phyloP scores from a whole-genome alignment of 352 stramenopile species.

The Pythium insidiosum region DNA sequence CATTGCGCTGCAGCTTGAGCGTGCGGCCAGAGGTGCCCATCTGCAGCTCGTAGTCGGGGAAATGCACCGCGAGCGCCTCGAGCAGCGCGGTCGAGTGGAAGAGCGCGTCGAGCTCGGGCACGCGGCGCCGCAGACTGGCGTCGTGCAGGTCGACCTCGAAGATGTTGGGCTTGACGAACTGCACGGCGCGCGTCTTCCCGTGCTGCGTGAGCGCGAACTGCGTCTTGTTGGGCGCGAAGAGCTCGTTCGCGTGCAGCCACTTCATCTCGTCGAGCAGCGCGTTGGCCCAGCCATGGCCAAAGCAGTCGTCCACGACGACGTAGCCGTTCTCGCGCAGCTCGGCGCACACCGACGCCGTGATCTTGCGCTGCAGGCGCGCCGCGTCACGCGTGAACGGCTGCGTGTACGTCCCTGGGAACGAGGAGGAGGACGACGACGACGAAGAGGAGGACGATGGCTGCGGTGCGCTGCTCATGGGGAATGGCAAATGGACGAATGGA shows the following conservation, averaged over 20 bases:
- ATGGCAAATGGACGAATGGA: too few species aligned
- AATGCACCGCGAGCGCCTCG: constrained; percentile 32
- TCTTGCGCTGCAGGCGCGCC: constrained; percentile 31
- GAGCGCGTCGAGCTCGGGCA: constrained; percentile 54
- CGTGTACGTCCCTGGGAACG: constrained; percentile 36
- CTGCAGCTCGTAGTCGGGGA: constrained; percentile 48
- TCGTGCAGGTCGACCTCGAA: constrained; percentile 80
- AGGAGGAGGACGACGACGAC: too few species aligned
- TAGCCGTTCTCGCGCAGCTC: constrained; percentile 43
- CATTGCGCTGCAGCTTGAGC: constrained; percentile 78
- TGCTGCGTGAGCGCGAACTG: constrained; percentile 63
- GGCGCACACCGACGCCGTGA: constrained; percentile 29
- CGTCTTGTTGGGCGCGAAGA: constrained; percentile 77
- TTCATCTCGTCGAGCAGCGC: constrained; percentile 60
- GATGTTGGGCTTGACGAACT: constrained; percentile 81
- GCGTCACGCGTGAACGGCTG: constrained; percentile 46
- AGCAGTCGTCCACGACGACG: constrained; percentile 64
- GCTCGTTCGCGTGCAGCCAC: constrained; percentile 32
- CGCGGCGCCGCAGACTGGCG: constrained; percentile 31
- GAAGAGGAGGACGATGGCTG: too few species aligned
- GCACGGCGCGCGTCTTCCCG: constrained; percentile 3
- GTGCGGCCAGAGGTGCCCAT: constrained; percentile 49
- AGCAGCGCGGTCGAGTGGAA: constrained; percentile 56
- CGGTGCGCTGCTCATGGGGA: too few species aligned
- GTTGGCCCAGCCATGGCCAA: constrained; percentile 39